Conservation (phyloP, 1,284 basidiomycete genomes). For the Gymnopus androsaceus region DNA sequence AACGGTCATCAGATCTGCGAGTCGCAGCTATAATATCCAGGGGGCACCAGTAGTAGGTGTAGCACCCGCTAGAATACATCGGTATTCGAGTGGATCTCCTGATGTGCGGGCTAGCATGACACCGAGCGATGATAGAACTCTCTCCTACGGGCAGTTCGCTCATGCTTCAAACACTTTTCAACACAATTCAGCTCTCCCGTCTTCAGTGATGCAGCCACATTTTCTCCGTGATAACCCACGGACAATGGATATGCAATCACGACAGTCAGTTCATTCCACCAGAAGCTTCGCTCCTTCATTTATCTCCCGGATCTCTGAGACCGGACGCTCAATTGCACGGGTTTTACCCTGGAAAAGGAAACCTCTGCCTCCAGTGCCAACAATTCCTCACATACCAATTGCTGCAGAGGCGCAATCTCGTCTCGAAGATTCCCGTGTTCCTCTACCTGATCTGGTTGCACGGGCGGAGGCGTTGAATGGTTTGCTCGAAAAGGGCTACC, state of each 20-base stretch:
- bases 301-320: slow-evolving; percentile 47
- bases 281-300: slow-evolving; percentile 51
- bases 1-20: slow-evolving; percentile 30
- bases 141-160: slow-evolving; percentile 7
- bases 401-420: slow-evolving; percentile 41
- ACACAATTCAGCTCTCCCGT: slow-evolving; percentile 29
- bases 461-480: slow-evolving; percentile 50
- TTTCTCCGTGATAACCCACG: slow-evolving; percentile 21
- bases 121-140: slow-evolving; percentile 7
- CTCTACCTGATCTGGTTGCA: slow-evolving; percentile 52
- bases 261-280: slow-evolving; percentile 46
- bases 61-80: slow-evolving; percentile 31
- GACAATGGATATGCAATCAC: slow-evolving; percentile 20
- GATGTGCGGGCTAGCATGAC: slow-evolving; percentile 13
- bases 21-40: slow-evolving; percentile 20
- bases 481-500: slow-evolving; percentile 53
- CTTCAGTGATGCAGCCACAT: slow-evolving; percentile 27
- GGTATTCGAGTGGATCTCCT: slow-evolving; percentile 14
- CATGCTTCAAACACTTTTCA: slow-evolving; percentile 7
- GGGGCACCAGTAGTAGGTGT: slow-evolving; percentile 33
- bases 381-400: slow-evolving; percentile 44
- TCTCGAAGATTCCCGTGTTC: slow-evolving; percentile 45
- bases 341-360: slow-evolving; percentile 49
- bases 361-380: slow-evolving; percentile 58
- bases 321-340: slow-evolving; percentile 36